Conservation (phyloP, 805 yeast species). For the Cyberlindnera japonica region DNA sequence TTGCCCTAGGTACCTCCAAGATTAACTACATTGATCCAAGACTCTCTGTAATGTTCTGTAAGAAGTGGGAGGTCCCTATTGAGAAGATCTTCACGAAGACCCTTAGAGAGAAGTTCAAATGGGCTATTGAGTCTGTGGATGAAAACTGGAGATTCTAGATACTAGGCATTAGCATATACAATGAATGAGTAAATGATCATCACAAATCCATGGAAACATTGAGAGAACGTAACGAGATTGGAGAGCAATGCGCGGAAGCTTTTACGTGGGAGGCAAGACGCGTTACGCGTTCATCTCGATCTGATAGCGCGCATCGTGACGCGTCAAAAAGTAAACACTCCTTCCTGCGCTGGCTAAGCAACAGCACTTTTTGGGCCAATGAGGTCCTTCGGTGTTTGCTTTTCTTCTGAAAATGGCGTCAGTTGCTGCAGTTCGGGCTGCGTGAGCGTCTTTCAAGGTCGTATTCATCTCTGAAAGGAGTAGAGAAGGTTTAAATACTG, state of each 20-base stretch:
- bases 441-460: too few relatives aligned
- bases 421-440: too few relatives aligned
- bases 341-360: neutral
- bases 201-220: too few relatives aligned
- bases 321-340: constrained; percentile 8
- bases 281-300: constrained; percentile 7
- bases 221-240: too few relatives aligned
- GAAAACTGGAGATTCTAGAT: constrained; percentile 76
- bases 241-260: too few relatives aligned
- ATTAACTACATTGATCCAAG: constrained; percentile 95
- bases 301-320: constrained; percentile 1
- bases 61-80: constrained; percentile 82
- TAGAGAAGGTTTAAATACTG: too few relatives aligned
- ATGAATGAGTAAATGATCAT: neutral
- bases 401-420: too few relatives aligned
- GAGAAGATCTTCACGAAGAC: constrained; percentile 92
- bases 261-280: constrained; percentile 1
- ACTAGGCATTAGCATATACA: neutral
- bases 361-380: neutral
- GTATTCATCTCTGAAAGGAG: too few relatives aligned
- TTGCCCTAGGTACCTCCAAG: constrained; percentile 89
- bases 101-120: constrained; percentile 83
- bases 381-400: too few relatives aligned
- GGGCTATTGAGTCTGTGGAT: constrained; percentile 94
- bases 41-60: constrained; percentile 82